Percentiles rank a stretch among this genome's conserved stretches.
These are phyloP conservation scores for Rauvolfia tetraphylla DNA, from an alignment of 257 asterid genomes.

Conservation along the genomic window DNA sequence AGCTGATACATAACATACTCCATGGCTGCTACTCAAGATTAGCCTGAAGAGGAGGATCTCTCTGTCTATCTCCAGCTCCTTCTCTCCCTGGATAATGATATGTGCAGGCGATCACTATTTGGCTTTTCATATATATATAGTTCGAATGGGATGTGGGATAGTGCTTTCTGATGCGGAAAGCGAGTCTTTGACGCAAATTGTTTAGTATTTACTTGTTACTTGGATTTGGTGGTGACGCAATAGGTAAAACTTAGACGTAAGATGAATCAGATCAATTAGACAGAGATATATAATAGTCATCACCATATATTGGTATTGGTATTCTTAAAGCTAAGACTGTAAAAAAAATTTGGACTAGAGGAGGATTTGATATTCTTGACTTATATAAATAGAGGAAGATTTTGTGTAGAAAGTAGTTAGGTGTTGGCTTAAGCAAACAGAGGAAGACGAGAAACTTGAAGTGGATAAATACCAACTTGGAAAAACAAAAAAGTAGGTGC, in stretches of 20 bases:
- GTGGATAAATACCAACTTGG: background rate
- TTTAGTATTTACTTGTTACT: background rate
- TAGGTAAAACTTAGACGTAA: background rate
- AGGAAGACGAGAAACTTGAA: no score
- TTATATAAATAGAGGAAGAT: no score
- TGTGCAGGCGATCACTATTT: background rate
- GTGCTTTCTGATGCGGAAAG: background rate
- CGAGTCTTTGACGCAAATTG: background rate
- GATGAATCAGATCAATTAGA: no score
- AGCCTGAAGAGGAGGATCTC: background rate
- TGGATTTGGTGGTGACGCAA: background rate
- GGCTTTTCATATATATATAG: background rate
- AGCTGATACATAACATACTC: background rate
- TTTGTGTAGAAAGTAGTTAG: no score
- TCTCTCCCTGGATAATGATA: background rate
- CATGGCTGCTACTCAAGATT: background rate
- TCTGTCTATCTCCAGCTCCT: background rate
- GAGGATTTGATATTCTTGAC: no score
- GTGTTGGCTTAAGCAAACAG: no score
- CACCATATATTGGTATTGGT: no score
- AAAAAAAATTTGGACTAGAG: no score
- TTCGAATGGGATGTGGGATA: background rate
- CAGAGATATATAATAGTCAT: no score
- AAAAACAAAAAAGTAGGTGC: background rate
- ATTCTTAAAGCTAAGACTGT: no score